These are phyloP conservation scores for Aspergillus cristatus DNA, from an alignment of 495 filamentous ascomycete species.

Conservation along the genomic window DNA sequence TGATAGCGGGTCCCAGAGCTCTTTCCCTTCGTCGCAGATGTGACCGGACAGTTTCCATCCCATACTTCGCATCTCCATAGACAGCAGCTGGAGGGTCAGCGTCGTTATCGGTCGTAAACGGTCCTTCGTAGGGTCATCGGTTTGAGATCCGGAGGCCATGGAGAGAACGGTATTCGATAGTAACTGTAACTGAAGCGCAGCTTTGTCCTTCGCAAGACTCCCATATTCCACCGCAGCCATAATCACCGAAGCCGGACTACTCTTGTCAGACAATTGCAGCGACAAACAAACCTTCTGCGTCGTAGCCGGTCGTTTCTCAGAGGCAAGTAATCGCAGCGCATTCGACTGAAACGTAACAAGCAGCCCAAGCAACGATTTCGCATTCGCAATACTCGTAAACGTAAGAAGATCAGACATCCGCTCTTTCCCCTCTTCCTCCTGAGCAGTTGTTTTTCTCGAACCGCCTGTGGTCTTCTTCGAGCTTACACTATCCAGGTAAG, in stretches of 20 bases:
- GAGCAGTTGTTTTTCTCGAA: constrained; percentile 7
- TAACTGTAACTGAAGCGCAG: constrained; percentile 58
- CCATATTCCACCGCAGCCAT: constrained; percentile 36
- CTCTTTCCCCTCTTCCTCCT: constrained; percentile 31
- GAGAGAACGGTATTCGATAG: constrained; percentile 59
- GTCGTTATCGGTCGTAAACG: constrained; percentile 48
- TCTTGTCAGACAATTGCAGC: constrained; percentile 36
- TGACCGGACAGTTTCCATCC: constrained; percentile 72
- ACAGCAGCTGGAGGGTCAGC: constrained; percentile 58
- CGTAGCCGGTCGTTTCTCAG: constrained; percentile 33
- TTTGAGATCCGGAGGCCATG: constrained; percentile 39
- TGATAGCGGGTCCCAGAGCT: constrained; percentile 59
- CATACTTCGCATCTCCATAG: constrained; percentile 52
- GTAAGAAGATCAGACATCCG: constrained; percentile 54
- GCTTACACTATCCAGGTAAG: constrained; percentile 17
- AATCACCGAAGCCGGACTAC: constrained; percentile 61
- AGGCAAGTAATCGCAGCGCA: constrained; percentile 40
- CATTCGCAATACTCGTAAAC: constrained; percentile 38
- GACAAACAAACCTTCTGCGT: constrained; percentile 40
- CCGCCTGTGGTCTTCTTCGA: constrained; percentile 14
- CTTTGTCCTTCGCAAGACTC: constrained; percentile 44
- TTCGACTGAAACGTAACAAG: constrained; percentile 36
- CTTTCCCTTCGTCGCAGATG: constrained; percentile 54
- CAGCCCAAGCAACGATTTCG: constrained; percentile 25
- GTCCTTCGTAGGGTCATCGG: constrained; percentile 37